Percentiles rank a stretch among this genome's conserved stretches.
phyloP scores from a whole-genome alignment of 2,329 filamentous ascomycete genomes.

The Neofusicoccum parvum region DNA sequence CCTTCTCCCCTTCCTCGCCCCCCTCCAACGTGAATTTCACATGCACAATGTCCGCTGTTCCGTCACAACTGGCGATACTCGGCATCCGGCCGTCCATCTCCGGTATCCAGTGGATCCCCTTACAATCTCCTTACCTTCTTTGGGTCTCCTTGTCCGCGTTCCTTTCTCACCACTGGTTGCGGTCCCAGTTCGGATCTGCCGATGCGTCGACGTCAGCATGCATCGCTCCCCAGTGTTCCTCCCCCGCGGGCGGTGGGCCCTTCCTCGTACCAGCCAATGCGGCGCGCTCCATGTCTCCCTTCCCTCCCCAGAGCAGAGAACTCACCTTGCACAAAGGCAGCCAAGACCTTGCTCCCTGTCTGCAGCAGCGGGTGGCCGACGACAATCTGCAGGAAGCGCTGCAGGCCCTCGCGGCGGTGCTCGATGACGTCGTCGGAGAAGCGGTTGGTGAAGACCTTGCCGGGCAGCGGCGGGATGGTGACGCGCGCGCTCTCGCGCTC shows the following conservation, averaged over 20 bases:
- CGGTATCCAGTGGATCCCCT: neutral
- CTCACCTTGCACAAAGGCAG: constrained; percentile 92
- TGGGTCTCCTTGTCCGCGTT: neutral
- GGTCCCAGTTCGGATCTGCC: constrained; percentile 21
- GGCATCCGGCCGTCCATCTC: too few species aligned
- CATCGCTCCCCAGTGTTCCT: neutral
- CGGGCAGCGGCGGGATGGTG: constrained; percentile 91
- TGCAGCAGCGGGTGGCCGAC: constrained; percentile 94
- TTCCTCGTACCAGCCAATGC: too few species aligned
- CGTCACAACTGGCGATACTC: too few species aligned
- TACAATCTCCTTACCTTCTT: constrained; percentile 1
- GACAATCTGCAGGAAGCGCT: constrained; percentile 96
- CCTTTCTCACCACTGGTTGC: constrained; percentile 21
- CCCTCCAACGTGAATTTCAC: neutral
- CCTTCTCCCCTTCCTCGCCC: neutral
- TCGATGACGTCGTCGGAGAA: constrained; percentile 99
- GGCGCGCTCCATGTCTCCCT: too few species aligned
- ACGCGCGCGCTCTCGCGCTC: constrained; percentile 93
- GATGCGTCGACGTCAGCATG: neutral
- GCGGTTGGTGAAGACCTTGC: constrained; percentile 96
- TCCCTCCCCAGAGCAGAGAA: neutral
- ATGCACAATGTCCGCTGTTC: neutral
- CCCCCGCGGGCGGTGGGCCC: neutral
- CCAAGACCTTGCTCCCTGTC: constrained; percentile 95
- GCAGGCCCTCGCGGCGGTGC: constrained; percentile 83